These are phyloP conservation scores for Xylaria digitata DNA, from an alignment of 2,329 filamentous ascomycete genomes.

Conservation along the genomic window DNA sequence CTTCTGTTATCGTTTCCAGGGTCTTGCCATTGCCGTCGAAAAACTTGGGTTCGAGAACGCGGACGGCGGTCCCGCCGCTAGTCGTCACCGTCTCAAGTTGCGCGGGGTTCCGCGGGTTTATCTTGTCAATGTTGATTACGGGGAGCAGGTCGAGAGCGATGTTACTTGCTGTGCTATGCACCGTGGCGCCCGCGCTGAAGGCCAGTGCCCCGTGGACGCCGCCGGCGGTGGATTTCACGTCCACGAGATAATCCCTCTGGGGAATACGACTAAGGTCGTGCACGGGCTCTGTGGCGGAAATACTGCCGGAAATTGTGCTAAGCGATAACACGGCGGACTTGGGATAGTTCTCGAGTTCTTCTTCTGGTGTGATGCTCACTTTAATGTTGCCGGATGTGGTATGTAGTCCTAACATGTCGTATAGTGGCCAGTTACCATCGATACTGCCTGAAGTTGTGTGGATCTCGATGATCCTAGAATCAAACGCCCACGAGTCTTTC, in stretches of 20 bases:
- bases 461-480: conserved; percentile 57
- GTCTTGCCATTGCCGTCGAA: conserved; percentile 42
- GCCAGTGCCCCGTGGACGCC: conserved; percentile 55
- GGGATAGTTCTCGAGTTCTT: conserved; percentile 50
- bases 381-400: conserved; percentile 58
- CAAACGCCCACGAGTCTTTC: conserved; percentile 54
- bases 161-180: conserved; percentile 57
- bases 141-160: conserved; percentile 57
- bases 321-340: conserved; percentile 57
- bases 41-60: conserved; percentile 60
- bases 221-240: conserved; percentile 59
- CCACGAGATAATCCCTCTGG: conserved; percentile 59
- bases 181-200: conserved; percentile 52
- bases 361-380: conserved; percentile 56
- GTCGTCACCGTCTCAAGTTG: conserved; percentile 57
- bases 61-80: conserved; percentile 56
- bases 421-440: conserved; percentile 62
- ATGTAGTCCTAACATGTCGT: conserved; percentile 59
- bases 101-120: conserved; percentile 39
- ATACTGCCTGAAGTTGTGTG: conserved; percentile 59
- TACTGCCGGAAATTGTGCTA: conserved; percentile 57
- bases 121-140: conserved; percentile 51
- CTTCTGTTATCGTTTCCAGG: too few relatives aligned
- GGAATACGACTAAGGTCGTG: conserved; percentile 51
- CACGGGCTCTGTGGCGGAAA: conserved; percentile 58